Conservation (phyloP, 2,329 filamentous ascomycete species). For the Immersiporthe knoxdaviesiana region DNA sequence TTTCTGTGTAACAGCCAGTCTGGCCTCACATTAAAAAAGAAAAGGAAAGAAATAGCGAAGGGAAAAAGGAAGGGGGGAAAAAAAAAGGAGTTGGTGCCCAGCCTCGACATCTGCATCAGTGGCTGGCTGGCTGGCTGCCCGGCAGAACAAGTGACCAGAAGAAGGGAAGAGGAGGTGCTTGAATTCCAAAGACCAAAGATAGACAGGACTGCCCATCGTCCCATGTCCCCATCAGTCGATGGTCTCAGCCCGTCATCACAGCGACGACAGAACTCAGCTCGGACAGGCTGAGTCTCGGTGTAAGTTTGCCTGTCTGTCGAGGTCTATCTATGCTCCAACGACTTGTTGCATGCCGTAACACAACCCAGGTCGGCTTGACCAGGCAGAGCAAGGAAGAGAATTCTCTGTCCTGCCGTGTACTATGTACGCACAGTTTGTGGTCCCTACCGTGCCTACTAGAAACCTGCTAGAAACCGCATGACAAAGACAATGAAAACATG, state of each 20-base stretch:
- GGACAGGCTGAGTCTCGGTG: slow-evolving; percentile 3
- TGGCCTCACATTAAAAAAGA: too few species aligned
- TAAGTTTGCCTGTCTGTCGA: not conserved
- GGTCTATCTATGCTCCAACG: not conserved
- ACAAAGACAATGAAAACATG: slow-evolving; percentile 12
- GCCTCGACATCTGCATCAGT: not conserved
- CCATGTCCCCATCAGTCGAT: not conserved
- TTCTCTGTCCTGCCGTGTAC: not conserved
- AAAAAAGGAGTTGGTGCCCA: not conserved
- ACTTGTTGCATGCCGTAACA: not conserved
- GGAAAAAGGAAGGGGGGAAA: too few species aligned
- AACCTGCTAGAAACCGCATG: slow-evolving; percentile 1
- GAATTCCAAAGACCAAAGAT: not conserved
- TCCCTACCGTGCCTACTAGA: too few species aligned
- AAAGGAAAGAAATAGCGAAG: too few species aligned
- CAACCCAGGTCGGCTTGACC: not conserved
- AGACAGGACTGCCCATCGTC: too few species aligned
- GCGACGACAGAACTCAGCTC: too few species aligned
- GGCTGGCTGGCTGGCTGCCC: slow-evolving; percentile 2
- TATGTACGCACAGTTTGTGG: not conserved
- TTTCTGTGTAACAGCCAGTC: not conserved
- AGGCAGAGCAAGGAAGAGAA: not conserved
- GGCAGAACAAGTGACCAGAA: not conserved
- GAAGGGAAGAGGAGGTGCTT: too few species aligned
- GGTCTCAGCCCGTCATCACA: not conserved